Conservation (phyloP, 169 alveolate species). For the Eimeria mitis region DNA sequence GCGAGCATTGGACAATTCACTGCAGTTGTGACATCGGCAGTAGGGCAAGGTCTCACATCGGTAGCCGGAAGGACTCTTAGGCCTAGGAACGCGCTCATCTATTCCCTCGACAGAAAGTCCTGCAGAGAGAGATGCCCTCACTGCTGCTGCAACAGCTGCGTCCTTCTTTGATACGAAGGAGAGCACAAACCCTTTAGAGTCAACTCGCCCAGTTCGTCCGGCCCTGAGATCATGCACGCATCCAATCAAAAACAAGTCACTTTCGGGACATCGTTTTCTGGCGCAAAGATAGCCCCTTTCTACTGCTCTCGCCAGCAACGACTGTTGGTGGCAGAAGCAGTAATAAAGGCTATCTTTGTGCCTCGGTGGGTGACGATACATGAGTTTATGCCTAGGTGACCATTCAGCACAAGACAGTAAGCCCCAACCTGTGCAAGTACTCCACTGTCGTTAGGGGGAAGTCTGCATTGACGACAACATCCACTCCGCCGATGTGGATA, state of each 20-base stretch:
- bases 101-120: slow-evolving; percentile 29
- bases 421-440: slow-evolving; percentile 65
- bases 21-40: neutral
- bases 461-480: slow-evolving; percentile 48
- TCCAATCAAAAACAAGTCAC: neutral
- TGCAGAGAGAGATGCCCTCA: slow-evolving; percentile 55
- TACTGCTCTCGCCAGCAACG: neutral
- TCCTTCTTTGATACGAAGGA: slow-evolving; percentile 56
- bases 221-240: slow-evolving; percentile 90
- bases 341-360: neutral
- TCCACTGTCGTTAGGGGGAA: slow-evolving; percentile 63
- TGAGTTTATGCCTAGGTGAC: neutral
- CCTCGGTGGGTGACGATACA: neutral
- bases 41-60: neutral
- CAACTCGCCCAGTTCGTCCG: slow-evolving; percentile 96
- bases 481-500: slow-evolving; percentile 64
- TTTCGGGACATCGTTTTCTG: neutral
- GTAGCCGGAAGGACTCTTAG: neutral
- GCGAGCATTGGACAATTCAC: neutral
- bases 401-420: neutral
- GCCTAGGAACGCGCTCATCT: neutral
- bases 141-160: slow-evolving; percentile 60
- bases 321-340: too few relatives aligned
- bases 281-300: neutral
- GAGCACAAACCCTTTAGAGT: slow-evolving; percentile 90